A percentile compares a stretch with the other conserved stretches of the same genome.
Conservation (phyloP, 331 rosid genomes). For the Dryas integrifolia region DNA sequence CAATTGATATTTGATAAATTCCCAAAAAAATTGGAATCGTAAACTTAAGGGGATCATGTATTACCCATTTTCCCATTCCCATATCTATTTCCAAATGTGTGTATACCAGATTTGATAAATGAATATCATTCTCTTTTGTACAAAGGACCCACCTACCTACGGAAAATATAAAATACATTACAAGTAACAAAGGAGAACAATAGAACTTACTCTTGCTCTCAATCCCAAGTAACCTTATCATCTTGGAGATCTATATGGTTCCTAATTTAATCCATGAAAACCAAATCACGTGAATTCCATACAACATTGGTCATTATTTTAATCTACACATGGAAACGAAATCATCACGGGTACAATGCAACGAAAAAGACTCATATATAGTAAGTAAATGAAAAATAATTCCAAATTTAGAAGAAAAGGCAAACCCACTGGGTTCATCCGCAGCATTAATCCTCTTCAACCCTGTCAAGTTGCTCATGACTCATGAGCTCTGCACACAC, state of each 20-base stretch:
- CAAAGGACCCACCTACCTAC: too few species aligned
- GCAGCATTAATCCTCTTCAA: neutral
- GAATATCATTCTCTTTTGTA: too few species aligned
- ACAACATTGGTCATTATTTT: neutral
- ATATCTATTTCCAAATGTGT: too few species aligned
- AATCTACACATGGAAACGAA: too few species aligned
- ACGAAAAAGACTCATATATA: neutral
- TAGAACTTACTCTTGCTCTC: conserved; percentile 1
- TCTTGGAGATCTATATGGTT: conserved; percentile 3
- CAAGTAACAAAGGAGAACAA: conserved; percentile 1
- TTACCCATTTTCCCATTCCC: too few species aligned
- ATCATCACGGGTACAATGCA: neutral
- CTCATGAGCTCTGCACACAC: neutral
- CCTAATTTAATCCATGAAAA: neutral
- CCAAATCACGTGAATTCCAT: conserved; percentile 9
- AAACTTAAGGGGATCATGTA: too few species aligned
- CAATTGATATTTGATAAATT: too few species aligned
- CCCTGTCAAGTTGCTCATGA: neutral
- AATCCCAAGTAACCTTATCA: conserved; percentile 10
- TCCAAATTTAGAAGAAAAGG: too few species aligned
- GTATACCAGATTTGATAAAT: too few species aligned
- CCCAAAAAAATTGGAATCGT: too few species aligned
- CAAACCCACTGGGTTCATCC: neutral
- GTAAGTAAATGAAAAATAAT: neutral
- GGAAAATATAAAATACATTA: too few species aligned